phyloP scores from a whole-genome alignment of 805 yeast genomes.

The Kodamaea leandrae region DNA sequence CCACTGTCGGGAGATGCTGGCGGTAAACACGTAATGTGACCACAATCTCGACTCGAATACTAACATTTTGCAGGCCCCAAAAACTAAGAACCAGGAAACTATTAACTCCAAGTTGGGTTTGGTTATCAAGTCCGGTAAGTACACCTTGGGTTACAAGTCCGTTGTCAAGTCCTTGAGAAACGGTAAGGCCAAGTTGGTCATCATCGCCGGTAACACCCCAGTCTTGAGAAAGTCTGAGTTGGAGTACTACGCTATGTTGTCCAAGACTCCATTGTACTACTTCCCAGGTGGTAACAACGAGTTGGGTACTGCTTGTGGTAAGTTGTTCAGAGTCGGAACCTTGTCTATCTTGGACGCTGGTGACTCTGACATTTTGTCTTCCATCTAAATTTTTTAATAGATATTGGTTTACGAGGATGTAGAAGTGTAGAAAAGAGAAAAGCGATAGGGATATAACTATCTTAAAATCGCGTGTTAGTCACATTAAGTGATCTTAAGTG shows the following conservation, averaged over 20 bases:
- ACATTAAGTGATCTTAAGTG: too few relatives aligned
- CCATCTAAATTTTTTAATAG: slow-evolving; percentile 23
- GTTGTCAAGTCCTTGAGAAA: slow-evolving; percentile 97
- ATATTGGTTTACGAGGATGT: slow-evolving; percentile 6
- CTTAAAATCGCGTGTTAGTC: too few relatives aligned
- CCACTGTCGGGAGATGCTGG: slow-evolving; percentile 8
- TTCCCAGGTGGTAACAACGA: slow-evolving; percentile 99
- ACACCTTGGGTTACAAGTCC: slow-evolving; percentile 99
- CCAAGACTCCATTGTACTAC: slow-evolving; percentile 96
- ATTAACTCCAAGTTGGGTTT: slow-evolving; percentile 97
- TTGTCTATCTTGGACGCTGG: slow-evolving; percentile 96
- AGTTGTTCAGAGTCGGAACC: slow-evolving; percentile 99
- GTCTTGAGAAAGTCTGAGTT: slow-evolving; percentile 99
- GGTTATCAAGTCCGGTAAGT: slow-evolving; percentile 98
- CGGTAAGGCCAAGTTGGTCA: slow-evolving; percentile 97
- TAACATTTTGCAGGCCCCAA: slow-evolving; percentile 86
- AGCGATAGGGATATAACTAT: too few relatives aligned
- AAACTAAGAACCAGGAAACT: slow-evolving; percentile 86
- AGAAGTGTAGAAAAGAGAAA: too few relatives aligned
- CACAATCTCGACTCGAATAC: slow-evolving; percentile 23
- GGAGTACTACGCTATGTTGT: slow-evolving; percentile 99
- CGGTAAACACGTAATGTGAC: slow-evolving; percentile 8
- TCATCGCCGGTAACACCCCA: slow-evolving; percentile 99
- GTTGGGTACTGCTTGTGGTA: slow-evolving; percentile 99
- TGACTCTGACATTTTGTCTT: slow-evolving; percentile 96